Evolutionary conservation across 257 asterid species (phyloP).

Genomic region (Solanum tarapatanum): DNA sequence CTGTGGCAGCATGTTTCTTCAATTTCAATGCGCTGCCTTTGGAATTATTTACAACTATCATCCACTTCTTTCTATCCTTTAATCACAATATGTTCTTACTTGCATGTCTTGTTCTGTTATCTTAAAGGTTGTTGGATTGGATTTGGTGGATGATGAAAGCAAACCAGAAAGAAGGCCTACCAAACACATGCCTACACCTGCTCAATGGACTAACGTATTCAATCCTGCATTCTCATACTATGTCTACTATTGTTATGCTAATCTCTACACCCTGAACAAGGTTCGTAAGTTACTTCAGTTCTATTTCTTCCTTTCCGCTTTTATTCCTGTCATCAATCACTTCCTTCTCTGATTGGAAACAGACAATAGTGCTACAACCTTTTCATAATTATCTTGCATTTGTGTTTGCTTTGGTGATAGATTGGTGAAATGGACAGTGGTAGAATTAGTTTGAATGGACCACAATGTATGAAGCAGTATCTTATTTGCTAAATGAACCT

Average conservation of each 20-base stretch:
- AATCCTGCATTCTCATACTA: conserved; percentile 95
- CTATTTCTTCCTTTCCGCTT: neutral
- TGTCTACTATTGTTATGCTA: conserved; percentile 93
- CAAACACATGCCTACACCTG: conserved; percentile 97
- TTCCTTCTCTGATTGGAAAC: neutral
- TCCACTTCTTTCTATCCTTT: neutral
- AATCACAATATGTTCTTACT: neutral
- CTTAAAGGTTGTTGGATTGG: conserved; percentile 91
- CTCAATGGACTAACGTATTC: conserved; percentile 85
- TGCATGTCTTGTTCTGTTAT: neutral
- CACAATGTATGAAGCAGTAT: neutral
- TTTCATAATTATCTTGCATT: neutral
- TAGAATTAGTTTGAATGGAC: neutral
- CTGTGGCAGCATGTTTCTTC: neutral
- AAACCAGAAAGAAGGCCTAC: conserved; percentile 98
- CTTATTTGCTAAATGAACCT: neutral
- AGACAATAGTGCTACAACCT: neutral
- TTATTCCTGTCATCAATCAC: neutral
- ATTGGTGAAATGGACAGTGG: neutral
- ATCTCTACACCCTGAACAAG: conserved; percentile 91
- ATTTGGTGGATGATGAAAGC: conserved; percentile 98
- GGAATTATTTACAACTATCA: neutral
- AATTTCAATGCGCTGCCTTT: neutral
- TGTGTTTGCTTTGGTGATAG: neutral
- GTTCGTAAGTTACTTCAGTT: conserved; percentile 17